Evolutionary conservation across 257 asterid genomes (phyloP).

Genomic region (Salvia splendens): DNA sequence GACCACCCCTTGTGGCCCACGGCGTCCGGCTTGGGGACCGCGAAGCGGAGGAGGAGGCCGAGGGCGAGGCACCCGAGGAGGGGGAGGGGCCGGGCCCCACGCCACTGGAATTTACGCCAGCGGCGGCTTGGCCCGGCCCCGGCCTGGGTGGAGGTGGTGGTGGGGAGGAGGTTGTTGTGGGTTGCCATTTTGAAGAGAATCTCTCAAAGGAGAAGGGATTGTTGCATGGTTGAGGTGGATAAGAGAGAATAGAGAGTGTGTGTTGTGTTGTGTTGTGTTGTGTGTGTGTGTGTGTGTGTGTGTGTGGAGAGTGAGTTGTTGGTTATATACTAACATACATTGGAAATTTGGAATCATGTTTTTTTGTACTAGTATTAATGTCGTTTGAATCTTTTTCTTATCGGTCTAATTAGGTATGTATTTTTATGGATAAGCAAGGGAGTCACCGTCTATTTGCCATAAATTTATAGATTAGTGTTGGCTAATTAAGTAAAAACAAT

Average conservation of each 20-base stretch:
- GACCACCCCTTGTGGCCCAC: conserved; percentile 65
- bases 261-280: too few species aligned
- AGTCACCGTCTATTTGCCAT: too few species aligned
- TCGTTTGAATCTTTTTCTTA: too few species aligned
- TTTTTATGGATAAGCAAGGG: too few species aligned
- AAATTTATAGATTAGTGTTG: too few species aligned
- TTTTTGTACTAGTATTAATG: too few species aligned
- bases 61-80: conserved; percentile 43
- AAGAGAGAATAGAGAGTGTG: background rate
- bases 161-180: conserved; percentile 12
- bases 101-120: conserved; percentile 34
- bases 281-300: background rate
- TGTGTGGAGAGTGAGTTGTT: background rate
- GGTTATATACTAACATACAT: background rate
- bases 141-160: conserved; percentile 1
- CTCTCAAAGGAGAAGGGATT: background rate
- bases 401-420: too few species aligned
- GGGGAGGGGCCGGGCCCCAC: conserved; percentile 64
- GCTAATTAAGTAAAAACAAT: too few species aligned
- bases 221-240: conserved; percentile 5
- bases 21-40: conserved; percentile 61
- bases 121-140: background rate
- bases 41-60: conserved; percentile 65
- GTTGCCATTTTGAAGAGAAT: conserved; percentile 26
- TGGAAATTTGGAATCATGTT: too few species aligned